Conservation (phyloP, 75 land plant genomes). For the Picea glauca region DNA sequence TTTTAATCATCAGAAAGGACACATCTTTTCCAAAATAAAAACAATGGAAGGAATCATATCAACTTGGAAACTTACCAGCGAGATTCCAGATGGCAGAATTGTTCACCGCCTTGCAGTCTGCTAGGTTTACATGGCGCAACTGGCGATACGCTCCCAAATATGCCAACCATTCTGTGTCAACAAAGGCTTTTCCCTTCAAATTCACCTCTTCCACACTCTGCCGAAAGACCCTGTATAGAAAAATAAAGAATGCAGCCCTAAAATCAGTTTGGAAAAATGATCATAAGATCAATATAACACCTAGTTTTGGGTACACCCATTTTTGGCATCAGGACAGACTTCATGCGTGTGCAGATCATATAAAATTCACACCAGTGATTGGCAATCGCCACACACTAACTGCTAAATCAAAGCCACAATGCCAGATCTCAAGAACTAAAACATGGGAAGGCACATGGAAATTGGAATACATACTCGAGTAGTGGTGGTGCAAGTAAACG, state of each 20-base stretch:
- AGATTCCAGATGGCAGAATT: constrained; percentile 75
- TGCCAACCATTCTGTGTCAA: constrained; percentile 97
- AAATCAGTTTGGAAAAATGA: background rate
- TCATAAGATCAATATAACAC: background rate
- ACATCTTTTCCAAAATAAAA: constrained; percentile 6
- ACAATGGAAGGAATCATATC: background rate
- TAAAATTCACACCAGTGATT: no score
- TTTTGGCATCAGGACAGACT: background rate
- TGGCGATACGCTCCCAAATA: constrained; percentile 77
- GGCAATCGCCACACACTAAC: background rate
- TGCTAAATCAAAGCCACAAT: background rate
- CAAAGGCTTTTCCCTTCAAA: constrained; percentile 55
- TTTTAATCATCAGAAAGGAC: background rate
- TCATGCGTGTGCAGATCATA: no score
- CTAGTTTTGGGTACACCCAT: background rate
- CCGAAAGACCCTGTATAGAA: constrained; percentile 67
- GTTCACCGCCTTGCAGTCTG: constrained; percentile 59
- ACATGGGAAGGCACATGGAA: no score
- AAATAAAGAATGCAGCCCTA: background rate
- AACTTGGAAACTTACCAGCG: constrained; percentile 39
- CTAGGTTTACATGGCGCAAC: constrained; percentile 49
- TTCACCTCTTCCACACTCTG: constrained; percentile 58
- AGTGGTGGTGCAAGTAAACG: constrained; percentile 69
- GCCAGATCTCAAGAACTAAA: no score
- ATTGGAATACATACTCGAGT: constrained; percentile 61